These are phyloP conservation scores for Teunomyces tritomae DNA, from an alignment of 805 yeast genomes.

Conservation along the genomic window DNA sequence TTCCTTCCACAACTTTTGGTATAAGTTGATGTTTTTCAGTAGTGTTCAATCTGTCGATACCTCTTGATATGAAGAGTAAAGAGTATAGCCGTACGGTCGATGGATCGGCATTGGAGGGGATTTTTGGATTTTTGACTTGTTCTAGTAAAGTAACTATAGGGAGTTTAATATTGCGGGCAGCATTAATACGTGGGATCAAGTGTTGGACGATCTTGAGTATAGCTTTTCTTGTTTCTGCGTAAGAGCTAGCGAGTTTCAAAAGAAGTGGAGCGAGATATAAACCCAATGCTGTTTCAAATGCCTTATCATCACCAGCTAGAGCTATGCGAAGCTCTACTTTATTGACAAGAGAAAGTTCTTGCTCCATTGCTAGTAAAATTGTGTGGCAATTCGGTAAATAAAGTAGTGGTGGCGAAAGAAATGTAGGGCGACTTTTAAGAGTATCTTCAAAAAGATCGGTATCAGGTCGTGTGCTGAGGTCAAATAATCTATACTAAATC, in stretches of 20 bases:
- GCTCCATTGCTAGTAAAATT: constrained; percentile 15
- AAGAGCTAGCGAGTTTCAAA: constrained; percentile 72
- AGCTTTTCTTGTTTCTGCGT: constrained; percentile 61
- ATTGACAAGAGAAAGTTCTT: constrained; percentile 60
- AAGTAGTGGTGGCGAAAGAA: constrained; percentile 9
- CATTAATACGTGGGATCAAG: constrained; percentile 61
- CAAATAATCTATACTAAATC: neutral
- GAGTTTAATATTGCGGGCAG: constrained; percentile 51
- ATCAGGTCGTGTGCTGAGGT: neutral
- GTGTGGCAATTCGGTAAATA: neutral
- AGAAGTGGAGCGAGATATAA: constrained; percentile 74
- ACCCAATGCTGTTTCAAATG: constrained; percentile 58
- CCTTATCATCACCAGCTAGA: constrained; percentile 63
- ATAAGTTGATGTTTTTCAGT: constrained; percentile 40
- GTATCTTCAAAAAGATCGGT: neutral
- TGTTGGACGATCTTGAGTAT: constrained; percentile 67
- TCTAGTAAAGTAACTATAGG: constrained; percentile 62
- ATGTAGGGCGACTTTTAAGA: too few relatives aligned
- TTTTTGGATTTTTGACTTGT: constrained; percentile 61
- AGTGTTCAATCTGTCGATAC: constrained; percentile 51
- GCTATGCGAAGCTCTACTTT: constrained; percentile 83
- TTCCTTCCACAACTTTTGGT: constrained; percentile 47
- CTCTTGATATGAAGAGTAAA: constrained; percentile 65
- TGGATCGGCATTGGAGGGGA: constrained; percentile 42
- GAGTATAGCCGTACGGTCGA: constrained; percentile 58